Base-by-base conservation (phyloP, 1,284 basidiomycete species). In the Ustilago esculenta region DNA sequence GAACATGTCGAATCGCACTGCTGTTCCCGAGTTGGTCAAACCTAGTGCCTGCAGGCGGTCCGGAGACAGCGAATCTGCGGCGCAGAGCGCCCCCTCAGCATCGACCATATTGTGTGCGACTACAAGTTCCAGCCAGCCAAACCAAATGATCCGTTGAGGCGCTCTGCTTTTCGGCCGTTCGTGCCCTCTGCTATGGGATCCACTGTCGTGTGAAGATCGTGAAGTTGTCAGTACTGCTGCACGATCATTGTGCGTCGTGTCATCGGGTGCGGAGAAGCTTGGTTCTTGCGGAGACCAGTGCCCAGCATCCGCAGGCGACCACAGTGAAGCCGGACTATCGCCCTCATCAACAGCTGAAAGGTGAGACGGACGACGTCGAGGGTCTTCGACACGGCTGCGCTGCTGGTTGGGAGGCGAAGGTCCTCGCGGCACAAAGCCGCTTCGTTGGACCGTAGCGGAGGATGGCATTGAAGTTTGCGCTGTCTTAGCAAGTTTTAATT, bases 1-100 rank as follows among this genome's bases (percentile, higher is more conserved):
- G 21, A 55, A 53, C 33, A 25, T 35, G 21, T 69, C 37, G 44
- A 69, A 75, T 20, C 18, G 45, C 14, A 49, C 34, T 17, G 29
- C 35, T 2, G 21, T 43, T 0, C 33, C 67, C 30, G 11, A 45
- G 24, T 18, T 20, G n/a, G 27, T 47, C 29, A 61, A 39, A 24
- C 61, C 61, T 3, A 59, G 39, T 8, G 39, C 17, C 39, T 49
- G 45, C 9, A 37, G 9, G 33, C 46, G 55, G 15, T 43, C 45
- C 10, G 42, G 14, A 5, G 50, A 33, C 6, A 58, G 9, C 10
- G 54, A 18, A 3, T 58, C 42, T 4, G 42, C 14, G 3, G 59
- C 41, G 18, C 23, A 43, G 11, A 69, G 39, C 7, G 46, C 46
- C 1, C 42, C 66, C 29, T 58, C 50, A n/a, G 53, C 14, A 3